Conservation (phyloP, 2,329 filamentous ascomycete species). For the Hirsutella thompsonii region DNA sequence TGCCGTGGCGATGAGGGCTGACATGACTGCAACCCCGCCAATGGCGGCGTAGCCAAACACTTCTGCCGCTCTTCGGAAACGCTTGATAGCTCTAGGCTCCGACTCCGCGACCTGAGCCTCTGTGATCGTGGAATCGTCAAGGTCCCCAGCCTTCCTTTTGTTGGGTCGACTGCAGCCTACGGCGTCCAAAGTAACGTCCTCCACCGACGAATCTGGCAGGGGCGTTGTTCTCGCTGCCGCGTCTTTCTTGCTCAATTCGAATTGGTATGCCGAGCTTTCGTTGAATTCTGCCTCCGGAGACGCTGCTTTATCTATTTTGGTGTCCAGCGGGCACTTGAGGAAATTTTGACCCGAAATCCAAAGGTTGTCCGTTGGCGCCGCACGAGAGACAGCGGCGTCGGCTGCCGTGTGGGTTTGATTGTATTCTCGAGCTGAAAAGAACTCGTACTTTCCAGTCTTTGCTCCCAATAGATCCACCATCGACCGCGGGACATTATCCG, state of each 20-base stretch:
- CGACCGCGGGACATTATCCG: constrained; percentile 1
- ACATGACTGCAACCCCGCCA: constrained; percentile 25
- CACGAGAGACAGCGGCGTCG: no score
- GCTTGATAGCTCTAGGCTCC: constrained; percentile 12
- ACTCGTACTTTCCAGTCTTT: constrained; percentile 20
- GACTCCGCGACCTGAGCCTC: neutral
- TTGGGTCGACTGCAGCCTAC: no score
- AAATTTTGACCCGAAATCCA: no score
- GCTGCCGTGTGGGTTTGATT: neutral
- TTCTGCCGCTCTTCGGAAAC: constrained; percentile 21
- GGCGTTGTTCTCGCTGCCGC: no score
- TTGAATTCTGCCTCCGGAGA: neutral
- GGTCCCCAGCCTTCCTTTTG: no score
- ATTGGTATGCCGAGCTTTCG: no score
- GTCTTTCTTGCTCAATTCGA: no score
- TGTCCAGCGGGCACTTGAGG: no score
- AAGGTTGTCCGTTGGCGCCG: no score
- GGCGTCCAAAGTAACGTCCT: no score
- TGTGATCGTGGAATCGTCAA: no score
- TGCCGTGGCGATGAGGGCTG: constrained; percentile 24
- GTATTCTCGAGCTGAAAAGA: neutral
- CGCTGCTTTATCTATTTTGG: neutral
- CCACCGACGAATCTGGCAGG: no score
- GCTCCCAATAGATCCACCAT: constrained; percentile 18
- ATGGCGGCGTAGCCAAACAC: constrained; percentile 22